Evolutionary conservation across 768 basidiomycete species (phyloP), one percentile per base, ranked within the genome.

Genomic region (Candolleomyces aberdarensis): DNA sequence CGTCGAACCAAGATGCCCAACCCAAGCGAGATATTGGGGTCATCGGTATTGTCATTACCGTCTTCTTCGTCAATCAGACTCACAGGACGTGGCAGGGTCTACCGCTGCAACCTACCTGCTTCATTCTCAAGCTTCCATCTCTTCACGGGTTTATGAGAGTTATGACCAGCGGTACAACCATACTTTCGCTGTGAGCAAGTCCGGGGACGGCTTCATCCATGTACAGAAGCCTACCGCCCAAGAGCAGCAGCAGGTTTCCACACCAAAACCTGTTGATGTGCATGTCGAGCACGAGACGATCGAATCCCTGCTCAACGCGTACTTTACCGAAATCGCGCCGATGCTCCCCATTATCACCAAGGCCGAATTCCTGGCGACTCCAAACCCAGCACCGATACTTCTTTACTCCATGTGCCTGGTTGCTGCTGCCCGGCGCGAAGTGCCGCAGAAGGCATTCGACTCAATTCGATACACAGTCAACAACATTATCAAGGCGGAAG

Each of bases 321-420:
- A 96, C 76, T 99, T 97, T 75, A 80, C 82, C 20, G 88, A 95
- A n/a, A 81, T 96, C 50, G 86, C 92, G 1, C 92, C 92, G n/a
- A 78, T 92, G 46, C 83, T 98, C 60, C 96, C 97, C 11, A 80
- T 99, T 65, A 84, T 98, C 61, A 92, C 92, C 17, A 85, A 90
- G 69, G 82, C 85, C 26, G 96, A 99, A 70, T 98, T 99, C 69
- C 78, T 97, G 63, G 82, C 88, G 41, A 84, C 72, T 54, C 81
- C 85, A 20, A 86, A 85, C 14, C 91, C 89, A 0, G 84, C 94
- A 3, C 87, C 91, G 4, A 80, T 99, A 22, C 75, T 98, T 60
- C 82, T 98, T 20, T 98, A 98, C 73, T 88, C 93, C 41, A 95
- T 98, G 75, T 98, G 95, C 73, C 87, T 94, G 32, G 88, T 98